A percentile compares a stretch with the other conserved stretches of the same genome.
These are phyloP conservation scores for Dactylonectria estremocensis DNA, from an alignment of 2,329 filamentous ascomycete species.

Conservation along the genomic window DNA sequence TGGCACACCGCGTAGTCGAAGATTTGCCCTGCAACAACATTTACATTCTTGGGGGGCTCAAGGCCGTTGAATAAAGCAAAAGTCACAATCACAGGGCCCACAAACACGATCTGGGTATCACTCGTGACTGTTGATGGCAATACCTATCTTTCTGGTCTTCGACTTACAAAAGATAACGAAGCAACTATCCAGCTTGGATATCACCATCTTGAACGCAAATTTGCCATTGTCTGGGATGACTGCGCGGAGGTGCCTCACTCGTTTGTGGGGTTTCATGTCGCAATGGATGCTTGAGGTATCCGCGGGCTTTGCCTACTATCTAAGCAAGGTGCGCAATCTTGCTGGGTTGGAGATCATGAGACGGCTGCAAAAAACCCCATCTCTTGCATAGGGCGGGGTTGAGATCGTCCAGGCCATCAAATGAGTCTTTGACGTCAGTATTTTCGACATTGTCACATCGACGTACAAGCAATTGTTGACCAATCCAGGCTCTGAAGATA, in stretches of 20 bases:
- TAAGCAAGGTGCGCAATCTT: background rate
- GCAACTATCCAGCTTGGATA: conserved; percentile 15
- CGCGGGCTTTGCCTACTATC: conserved; percentile 15
- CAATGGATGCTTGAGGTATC: conserved; percentile 13
- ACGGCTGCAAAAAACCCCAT: conserved; percentile 10
- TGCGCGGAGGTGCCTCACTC: background rate
- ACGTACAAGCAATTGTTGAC: background rate
- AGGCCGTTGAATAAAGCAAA: conserved; percentile 5
- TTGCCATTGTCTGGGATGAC: conserved; percentile 11
- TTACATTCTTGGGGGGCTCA: background rate
- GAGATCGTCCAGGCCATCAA: conserved; percentile 1
- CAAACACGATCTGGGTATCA: conserved; percentile 9
- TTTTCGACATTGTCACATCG: background rate
- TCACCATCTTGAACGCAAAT: background rate
- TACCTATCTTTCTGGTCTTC: conserved; percentile 20
- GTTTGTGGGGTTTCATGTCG: conserved; percentile 23
- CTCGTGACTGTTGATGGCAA: conserved; percentile 4
- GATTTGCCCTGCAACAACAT: background rate
- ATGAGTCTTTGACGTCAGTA: conserved; percentile 23
- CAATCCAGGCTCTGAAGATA: conserved; percentile 19
- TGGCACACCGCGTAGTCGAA: conserved; percentile 18
- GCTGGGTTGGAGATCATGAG: conserved; percentile 23
- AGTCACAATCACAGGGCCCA: background rate
- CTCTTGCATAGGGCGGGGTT: conserved; percentile 1
- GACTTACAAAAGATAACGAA: conserved; percentile 10